Conservation (phyloP, 768 basidiomycete species). For the Scleroderma bovista region DNA sequence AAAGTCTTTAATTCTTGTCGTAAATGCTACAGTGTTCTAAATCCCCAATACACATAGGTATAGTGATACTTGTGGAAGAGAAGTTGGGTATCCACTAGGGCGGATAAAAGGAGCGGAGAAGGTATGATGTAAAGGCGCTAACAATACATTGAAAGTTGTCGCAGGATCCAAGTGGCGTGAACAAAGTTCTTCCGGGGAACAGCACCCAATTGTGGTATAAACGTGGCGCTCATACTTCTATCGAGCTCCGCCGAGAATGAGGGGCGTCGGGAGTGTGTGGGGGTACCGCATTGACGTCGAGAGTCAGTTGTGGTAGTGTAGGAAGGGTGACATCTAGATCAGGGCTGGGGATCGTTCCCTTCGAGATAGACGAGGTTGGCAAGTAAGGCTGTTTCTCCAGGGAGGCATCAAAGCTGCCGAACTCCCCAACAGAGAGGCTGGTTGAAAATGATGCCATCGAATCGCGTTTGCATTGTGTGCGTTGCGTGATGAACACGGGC, state of each 20-base stretch:
- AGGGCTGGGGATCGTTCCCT: conserved; percentile 19
- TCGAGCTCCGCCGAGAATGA: conserved; percentile 7
- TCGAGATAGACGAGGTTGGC: conserved; percentile 21
- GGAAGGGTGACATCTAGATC: conserved; percentile 15
- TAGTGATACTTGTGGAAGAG: background rate
- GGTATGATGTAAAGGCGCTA: background rate
- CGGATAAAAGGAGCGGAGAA: background rate
- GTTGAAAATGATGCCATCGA: conserved; percentile 44
- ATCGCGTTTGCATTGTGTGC: conserved; percentile 41
- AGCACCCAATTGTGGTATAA: background rate
- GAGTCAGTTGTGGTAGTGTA: conserved; percentile 12
- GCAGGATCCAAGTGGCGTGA: background rate
- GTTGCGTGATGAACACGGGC: conserved; percentile 44
- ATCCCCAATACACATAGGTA: background rate
- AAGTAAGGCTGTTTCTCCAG: conserved; percentile 19
- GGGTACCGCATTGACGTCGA: conserved; percentile 13
- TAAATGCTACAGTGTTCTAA: background rate
- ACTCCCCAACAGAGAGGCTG: conserved; percentile 38
- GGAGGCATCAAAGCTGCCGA: conserved; percentile 26
- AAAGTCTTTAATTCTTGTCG: background rate
- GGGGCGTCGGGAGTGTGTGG: conserved; percentile 16
- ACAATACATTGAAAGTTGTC: background rate
- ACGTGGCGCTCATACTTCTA: conserved; percentile 11
- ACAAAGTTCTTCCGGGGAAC: too few species aligned
- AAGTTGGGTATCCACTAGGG: background rate